These are phyloP conservation scores for Neopestalotiopsis sp. DNA, from an alignment of 2,329 filamentous ascomycete genomes.

Conservation along the genomic window DNA sequence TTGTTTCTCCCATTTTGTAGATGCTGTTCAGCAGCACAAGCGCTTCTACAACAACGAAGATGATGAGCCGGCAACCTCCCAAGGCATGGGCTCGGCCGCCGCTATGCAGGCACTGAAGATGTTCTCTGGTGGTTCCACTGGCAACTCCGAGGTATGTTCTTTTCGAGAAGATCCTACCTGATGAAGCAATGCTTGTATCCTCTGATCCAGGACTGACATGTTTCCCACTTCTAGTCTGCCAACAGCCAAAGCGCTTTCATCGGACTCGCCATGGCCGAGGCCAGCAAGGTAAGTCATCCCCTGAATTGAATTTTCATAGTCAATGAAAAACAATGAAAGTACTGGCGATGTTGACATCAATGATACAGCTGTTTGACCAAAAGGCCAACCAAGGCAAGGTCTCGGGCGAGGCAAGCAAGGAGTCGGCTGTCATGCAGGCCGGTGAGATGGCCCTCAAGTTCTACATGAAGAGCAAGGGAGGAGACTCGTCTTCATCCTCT, in stretches of 20 bases:
- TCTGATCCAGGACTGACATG: neutral
- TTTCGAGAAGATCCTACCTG: neutral
- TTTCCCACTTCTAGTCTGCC: constrained; percentile 34
- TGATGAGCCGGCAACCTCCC: constrained; percentile 49
- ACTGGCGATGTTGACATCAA: constrained; percentile 12
- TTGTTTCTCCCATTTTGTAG: constrained; percentile 36
- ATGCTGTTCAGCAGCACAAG: constrained; percentile 78
- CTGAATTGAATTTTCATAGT: constrained; percentile 21
- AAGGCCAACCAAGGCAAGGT: constrained; percentile 61
- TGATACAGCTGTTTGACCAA: constrained; percentile 61
- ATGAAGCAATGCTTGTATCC: neutral
- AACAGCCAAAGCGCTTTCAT: constrained; percentile 80
- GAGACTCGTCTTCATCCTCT: constrained; percentile 37
- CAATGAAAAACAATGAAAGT: neutral
- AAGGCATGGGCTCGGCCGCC: constrained; percentile 71
- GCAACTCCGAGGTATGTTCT: constrained; percentile 42
- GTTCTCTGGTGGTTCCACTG: constrained; percentile 66
- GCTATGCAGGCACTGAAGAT: constrained; percentile 83
- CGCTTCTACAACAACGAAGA: constrained; percentile 65
- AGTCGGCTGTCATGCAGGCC: constrained; percentile 78
- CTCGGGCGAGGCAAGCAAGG: constrained; percentile 71
- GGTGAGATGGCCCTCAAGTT: constrained; percentile 90
- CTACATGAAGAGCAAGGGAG: constrained; percentile 80
- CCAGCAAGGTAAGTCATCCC: constrained; percentile 65
- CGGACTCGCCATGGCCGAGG: constrained; percentile 86